Evolutionary conservation across 2,329 filamentous ascomycete genomes (phyloP), one percentile per base, ranked within the genome.

Genomic region (Phyllosticta citrichinensis): DNA sequence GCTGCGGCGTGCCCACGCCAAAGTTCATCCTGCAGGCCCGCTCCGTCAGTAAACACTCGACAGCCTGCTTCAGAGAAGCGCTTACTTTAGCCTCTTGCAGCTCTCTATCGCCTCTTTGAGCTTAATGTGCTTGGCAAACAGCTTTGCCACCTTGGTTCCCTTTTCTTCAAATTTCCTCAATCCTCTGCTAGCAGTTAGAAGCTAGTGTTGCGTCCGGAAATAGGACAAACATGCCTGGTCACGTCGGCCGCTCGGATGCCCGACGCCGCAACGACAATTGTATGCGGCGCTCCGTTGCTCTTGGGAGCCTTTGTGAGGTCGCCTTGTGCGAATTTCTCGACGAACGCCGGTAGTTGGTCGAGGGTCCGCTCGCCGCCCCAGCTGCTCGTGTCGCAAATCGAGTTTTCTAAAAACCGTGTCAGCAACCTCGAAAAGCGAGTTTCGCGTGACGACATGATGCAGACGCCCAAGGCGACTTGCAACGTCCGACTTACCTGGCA

Each of bases 91-190:
- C 64, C 79, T 82, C 68, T 88, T 81, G 52, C 96, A 83, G 70
- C 88, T 89, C 62, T 87, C 81, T 58, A 92, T 84, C 35, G 92
- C 89, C 68, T 97, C 93, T 58, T 89, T 84, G 11, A 99, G 76
- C 76, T 99, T 99, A 79, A 99, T 96, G 73, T 99, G 94, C 74
- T 99, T 99, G 33, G 94, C 93, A 74, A 99, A 99, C 71, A 99
- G 79, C 74, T 99, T 99, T 2, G 89, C 88, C 1, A 99, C 86
- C 54, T 84, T 82, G 56, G 82, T 85, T 9, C 90, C 85, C 72
- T 94, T 91, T 58, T 81, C 86, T 70, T 92, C 89, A 67, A 94
- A 93, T 65, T 86, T 85, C 55, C 91, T 83, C 64, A 96, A 78
- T 2, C 85, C 81, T 27, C 60, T 62, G 27, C 68, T 89, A 27